Base-by-base conservation (phyloP, 257 asterid species). In the Gardenia jasminoides region DNA sequence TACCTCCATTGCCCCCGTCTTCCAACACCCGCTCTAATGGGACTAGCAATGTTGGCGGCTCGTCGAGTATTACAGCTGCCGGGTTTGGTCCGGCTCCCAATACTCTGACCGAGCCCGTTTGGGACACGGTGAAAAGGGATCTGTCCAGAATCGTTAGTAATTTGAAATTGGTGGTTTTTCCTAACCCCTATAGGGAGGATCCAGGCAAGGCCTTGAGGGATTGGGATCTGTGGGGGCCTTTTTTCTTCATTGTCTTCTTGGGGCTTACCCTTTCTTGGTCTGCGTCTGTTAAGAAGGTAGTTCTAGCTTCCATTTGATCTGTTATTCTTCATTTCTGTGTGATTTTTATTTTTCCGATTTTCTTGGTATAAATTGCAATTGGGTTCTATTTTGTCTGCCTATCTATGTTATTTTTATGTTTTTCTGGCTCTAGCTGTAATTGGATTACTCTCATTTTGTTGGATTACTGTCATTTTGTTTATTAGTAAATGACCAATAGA, bases 161-260 rank as follows among this genome's bases (percentile, higher is more conserved):
- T 83, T 87, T 96, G 94, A 96, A 91, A 86, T 86, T 96, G 79
- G 97, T 96, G 74, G 97, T 96, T 76, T 93, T 96, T 84, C 98
- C 98, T 58, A 96, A 96, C 75, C 99, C 98, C 6, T 86, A 11
- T 77, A 87, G 98, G 85, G 98, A 96, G 76, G 98, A 96, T 88
- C 99, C 98, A 6, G 98, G 99, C 24, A 96, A 92, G 83, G 97
- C 99, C 20, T 85, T 93, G 87, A 85, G 97, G 80, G 99, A 92
- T 86, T 96, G 97, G 97, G 98, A 96, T 89, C 92, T 96, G 2
- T 93, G 97, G 97, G 98, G 99, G 0, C 98, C 99, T 3, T 93
- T 93, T 72, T 92, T 96, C 91, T 93, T 93, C 88, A 93, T 96
- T 87, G 98, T 96, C 52, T 96, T 96, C 85, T 97, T 96, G 65